These are phyloP conservation scores for Mortierella claussenii DNA, from an alignment of 192 early-diverging fungal species.

Conservation along the genomic window DNA sequence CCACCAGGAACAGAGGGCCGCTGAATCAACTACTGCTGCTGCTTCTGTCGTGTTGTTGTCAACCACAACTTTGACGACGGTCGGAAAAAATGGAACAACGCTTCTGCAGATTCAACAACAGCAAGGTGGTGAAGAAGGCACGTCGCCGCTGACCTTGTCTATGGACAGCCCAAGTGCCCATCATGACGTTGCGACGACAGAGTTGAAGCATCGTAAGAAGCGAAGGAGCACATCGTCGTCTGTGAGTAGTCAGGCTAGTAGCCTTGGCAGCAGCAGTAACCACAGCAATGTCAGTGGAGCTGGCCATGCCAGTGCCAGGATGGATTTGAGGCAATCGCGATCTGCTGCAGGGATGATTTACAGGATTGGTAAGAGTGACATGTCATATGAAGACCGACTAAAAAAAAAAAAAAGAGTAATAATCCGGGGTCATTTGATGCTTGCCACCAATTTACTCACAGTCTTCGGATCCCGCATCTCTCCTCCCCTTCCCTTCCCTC, in stretches of 20 bases:
- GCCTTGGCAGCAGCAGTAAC: neutral
- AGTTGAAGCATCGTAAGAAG: constrained; percentile 18
- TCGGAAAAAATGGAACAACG: neutral
- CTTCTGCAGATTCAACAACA: neutral
- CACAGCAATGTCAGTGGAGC: neutral
- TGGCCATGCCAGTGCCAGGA: neutral
- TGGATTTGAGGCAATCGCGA: constrained; percentile 40
- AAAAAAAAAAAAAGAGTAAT: too few species aligned
- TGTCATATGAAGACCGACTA: too few species aligned
- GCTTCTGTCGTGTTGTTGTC: neutral
- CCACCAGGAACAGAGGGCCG: neutral
- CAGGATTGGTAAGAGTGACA: constrained; percentile 28
- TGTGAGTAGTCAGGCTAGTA: constrained; percentile 1
- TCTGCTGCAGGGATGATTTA: constrained; percentile 38
- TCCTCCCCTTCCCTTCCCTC: neutral
- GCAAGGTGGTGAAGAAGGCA: too few species aligned
- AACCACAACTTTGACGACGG: neutral
- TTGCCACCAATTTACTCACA: too few species aligned
- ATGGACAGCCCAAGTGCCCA: too few species aligned
- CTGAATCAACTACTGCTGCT: neutral
- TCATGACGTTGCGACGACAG: too few species aligned
- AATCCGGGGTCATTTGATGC: too few species aligned
- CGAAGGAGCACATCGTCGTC: constrained; percentile 8
- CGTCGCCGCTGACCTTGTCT: too few species aligned
- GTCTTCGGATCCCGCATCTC: too few species aligned